phyloP scores from a whole-genome alignment of 2,329 filamentous ascomycete genomes.

The Trichophyton equinum region DNA sequence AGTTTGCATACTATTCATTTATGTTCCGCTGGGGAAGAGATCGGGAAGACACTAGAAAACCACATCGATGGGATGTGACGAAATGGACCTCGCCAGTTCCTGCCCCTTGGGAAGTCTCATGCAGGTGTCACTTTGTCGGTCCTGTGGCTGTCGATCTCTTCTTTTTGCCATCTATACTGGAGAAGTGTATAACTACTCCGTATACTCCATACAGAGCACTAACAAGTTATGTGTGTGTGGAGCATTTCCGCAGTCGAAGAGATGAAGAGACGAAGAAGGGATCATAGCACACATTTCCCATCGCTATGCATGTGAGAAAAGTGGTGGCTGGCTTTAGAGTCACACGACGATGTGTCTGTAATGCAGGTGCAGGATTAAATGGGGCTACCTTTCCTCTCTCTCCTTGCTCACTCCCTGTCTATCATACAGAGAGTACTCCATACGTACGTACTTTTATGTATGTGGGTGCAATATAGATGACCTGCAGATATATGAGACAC shows the following conservation, averaged over 20 bases:
- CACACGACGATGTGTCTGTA: conserved; percentile 1
- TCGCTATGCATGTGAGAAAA: neutral
- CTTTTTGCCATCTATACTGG: neutral
- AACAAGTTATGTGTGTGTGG: conserved; percentile 1
- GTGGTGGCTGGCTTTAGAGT: neutral
- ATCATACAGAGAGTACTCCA: neutral
- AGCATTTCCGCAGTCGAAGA: neutral
- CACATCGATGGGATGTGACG: conserved; percentile 3
- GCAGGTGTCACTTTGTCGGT: conserved; percentile 1
- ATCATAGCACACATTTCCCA: neutral
- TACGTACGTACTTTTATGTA: neutral
- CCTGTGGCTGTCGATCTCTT: conserved; percentile 1
- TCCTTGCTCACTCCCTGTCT: too few species aligned
- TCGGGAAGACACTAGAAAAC: conserved; percentile 1
- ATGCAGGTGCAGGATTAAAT: neutral
- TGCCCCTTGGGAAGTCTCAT: neutral
- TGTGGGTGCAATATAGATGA: neutral
- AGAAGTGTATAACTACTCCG: neutral
- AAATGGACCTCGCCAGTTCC: neutral
- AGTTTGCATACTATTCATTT: conserved; percentile 1
- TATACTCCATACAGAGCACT: neutral
- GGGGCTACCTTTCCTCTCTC: neutral
- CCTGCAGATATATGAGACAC: neutral
- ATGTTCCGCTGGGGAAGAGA: neutral
- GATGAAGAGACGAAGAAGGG: neutral